A percentile compares a stretch with the other conserved stretches of the same genome.
phyloP scores from a whole-genome alignment of 345 rosid species.

The Murraya koenigii region DNA sequence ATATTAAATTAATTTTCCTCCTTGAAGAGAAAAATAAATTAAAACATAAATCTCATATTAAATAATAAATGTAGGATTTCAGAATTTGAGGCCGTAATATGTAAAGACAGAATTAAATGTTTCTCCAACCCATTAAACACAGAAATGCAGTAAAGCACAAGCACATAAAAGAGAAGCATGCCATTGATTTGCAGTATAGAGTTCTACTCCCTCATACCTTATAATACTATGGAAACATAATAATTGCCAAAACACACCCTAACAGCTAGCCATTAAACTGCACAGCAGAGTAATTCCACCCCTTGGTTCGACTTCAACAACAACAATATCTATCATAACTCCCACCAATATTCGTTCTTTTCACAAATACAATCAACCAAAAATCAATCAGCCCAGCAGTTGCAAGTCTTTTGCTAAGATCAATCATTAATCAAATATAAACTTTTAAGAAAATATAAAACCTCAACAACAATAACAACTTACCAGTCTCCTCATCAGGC shows the following conservation, averaged over 20 bases:
- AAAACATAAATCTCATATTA: no score
- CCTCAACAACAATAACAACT: slow-evolving; percentile 7
- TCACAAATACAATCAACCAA: neutral
- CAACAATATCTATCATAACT: neutral
- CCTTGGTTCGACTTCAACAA: neutral
- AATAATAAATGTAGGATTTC: no score
- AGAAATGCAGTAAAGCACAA: neutral
- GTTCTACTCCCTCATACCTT: neutral
- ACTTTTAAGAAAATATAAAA: neutral
- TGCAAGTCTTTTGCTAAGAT: neutral
- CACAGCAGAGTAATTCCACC: neutral
- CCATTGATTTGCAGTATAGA: neutral
- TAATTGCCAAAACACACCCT: neutral
- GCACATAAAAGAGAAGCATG: neutral
- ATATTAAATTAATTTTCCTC: no score
- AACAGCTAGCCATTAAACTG: neutral
- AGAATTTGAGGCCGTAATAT: no score
- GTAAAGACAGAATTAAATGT: no score
- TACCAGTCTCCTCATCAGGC: slow-evolving; percentile 84
- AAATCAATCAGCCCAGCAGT: neutral
- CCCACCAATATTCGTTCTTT: neutral
- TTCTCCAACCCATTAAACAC: neutral
- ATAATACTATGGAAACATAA: no score
- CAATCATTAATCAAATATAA: neutral
- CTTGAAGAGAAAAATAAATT: no score